Base-by-base conservation (phyloP, 441 rosid species). In the Brassica balearica region DNA sequence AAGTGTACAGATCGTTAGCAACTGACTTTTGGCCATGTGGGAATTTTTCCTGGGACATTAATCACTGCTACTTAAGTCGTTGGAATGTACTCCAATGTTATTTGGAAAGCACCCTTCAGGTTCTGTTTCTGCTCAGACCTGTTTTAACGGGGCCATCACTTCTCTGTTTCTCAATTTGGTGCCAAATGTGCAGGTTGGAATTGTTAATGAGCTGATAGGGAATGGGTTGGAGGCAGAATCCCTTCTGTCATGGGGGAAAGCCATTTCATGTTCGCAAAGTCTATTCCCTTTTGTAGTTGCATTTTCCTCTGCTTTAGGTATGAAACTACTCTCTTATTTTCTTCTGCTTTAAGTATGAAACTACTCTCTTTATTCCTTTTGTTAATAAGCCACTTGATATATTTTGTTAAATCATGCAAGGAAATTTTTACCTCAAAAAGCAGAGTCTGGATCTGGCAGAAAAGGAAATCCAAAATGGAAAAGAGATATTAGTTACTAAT, bases 91-190 rank as follows among this genome's bases (percentile, higher is more conserved):
- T 96, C 74, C 92, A 94, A 38, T 86, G 92, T 81, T 94, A 92
- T 78, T 90, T 96, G 78, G 98, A 96, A 96, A 96, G 99, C 88
- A 90, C 86, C 76, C 88, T 94, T 77, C 98, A 94, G 97, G 99
- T 96, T 75, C 68, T 46, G 29, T 27, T 85, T 78, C 68, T 81
- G 56, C 22, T 38, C 76, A 74, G 62, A 23, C 63, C 58, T 63
- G 29, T 59, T 68, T 61, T 15, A 38, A 74, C 56, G 14, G 10
- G 17, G 76, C 29, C 73, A 67, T 41, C 60, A 29, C 51, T 79
- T 72, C 67, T 68, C 68, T 73, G 69, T 73, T 25, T 79, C 74
- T 70, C 60, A 71, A 67, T 72, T 63, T 63, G 36, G 67, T 74
- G 75, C 23, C 22, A 59, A 25, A 56, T 14, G 32, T 78, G 75